Conservation (phyloP, 805 yeast species). For the Candida krabiensis region DNA sequence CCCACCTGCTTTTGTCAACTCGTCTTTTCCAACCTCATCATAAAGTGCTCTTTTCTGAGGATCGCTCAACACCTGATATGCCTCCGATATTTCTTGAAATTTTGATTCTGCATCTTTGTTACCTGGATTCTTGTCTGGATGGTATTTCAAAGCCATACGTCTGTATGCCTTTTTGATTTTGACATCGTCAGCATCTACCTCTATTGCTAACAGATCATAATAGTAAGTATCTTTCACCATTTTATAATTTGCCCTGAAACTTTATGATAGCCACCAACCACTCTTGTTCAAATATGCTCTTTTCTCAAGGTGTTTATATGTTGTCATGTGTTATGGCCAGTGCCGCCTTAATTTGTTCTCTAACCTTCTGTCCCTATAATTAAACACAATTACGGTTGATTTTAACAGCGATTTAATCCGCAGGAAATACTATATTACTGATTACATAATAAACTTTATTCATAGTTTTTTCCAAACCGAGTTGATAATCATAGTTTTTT, state of each 20-base stretch:
- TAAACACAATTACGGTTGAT: too few species aligned
- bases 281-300: too few species aligned
- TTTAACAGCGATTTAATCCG: too few species aligned
- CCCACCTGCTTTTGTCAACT: slow-evolving; percentile 40
- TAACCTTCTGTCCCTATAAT: too few species aligned
- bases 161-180: slow-evolving; percentile 81
- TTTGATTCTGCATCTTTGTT: slow-evolving; percentile 74
- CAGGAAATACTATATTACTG: too few species aligned
- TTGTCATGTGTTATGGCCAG: too few species aligned
- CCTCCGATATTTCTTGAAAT: slow-evolving; percentile 64
- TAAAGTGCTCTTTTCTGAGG: slow-evolving; percentile 62
- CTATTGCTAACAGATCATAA: slow-evolving; percentile 65
- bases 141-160: slow-evolving; percentile 70
- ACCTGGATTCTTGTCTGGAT: slow-evolving; percentile 79
- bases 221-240: slow-evolving; percentile 79
- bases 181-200: slow-evolving; percentile 55
- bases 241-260: neutral
- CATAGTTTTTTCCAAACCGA: too few species aligned
- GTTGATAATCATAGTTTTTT: too few species aligned
- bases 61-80: slow-evolving; percentile 76
- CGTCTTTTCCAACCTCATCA: slow-evolving; percentile 75
- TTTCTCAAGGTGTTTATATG: too few species aligned
- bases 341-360: too few species aligned
- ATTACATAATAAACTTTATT: too few species aligned
- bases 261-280: too few species aligned